These are phyloP conservation scores for Blastobotrys serpentis DNA, from an alignment of 1,139 yeast genomes.

Conservation along the genomic window DNA sequence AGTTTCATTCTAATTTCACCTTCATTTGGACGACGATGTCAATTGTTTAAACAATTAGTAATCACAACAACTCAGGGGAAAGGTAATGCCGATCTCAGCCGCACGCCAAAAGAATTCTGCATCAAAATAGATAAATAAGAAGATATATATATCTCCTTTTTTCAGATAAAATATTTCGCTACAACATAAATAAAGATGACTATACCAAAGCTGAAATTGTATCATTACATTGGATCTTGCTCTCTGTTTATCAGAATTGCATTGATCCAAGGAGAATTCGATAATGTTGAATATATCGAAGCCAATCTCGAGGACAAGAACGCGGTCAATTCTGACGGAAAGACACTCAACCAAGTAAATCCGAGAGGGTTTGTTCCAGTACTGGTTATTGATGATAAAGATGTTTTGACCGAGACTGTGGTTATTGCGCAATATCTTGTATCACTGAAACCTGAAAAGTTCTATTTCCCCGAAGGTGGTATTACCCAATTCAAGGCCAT, in stretches of 20 bases:
- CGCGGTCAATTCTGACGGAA: neutral
- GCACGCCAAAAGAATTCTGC: too few relatives aligned
- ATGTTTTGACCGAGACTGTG: conserved; percentile 2
- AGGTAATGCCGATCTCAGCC: too few relatives aligned
- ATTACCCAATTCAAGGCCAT: conserved; percentile 2
- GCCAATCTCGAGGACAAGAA: neutral
- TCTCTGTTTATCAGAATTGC: conserved; percentile 1
- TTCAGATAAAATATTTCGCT: neutral
- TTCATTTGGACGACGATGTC: too few relatives aligned
- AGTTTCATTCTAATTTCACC: too few relatives aligned
- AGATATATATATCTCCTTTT: too few relatives aligned
- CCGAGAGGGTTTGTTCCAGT: conserved; percentile 3
- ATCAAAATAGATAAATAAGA: too few relatives aligned
- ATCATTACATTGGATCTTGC: neutral
- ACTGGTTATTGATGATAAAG: neutral
- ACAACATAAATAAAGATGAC: neutral
- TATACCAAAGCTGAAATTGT: neutral
- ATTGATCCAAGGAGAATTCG: conserved; percentile 1
- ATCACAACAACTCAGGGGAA: too few relatives aligned
- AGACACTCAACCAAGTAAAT: neutral
- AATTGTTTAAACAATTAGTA: too few relatives aligned
- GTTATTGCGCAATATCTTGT: conserved; percentile 5
- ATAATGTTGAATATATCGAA: neutral
- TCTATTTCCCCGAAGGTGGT: conserved; percentile 5
- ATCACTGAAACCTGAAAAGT: conserved; percentile 1